Conservation (phyloP, 169 alveolate genomes). For the Amoebophrya sp. region DNA sequence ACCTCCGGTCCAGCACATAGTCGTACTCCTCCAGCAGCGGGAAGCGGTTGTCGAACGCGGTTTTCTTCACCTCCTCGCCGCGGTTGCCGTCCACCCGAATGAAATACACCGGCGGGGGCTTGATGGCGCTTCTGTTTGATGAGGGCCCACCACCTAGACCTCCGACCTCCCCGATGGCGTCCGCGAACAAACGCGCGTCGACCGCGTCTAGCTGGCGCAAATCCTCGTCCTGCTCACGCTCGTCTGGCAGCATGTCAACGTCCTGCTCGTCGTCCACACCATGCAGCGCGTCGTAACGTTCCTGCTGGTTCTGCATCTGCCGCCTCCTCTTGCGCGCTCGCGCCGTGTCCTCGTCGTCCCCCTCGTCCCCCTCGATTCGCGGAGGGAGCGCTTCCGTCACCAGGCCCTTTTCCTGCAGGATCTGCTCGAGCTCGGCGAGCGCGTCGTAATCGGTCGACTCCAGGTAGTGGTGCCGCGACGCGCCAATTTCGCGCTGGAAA, state of each 20-base stretch:
- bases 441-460: background rate
- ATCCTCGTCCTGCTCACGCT: background rate
- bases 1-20: conserved; percentile 66
- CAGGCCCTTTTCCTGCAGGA: background rate
- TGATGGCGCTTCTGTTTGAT: too few relatives aligned
- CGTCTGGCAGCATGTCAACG: background rate
- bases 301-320: background rate
- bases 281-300: background rate
- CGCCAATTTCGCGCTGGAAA: too few relatives aligned
- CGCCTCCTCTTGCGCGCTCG: background rate
- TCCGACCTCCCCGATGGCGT: too few relatives aligned
- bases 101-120: conserved; percentile 42
- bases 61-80: conserved; percentile 67
- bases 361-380: background rate
- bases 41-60: conserved; percentile 49
- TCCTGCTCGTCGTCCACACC: background rate
- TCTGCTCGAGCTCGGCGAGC: background rate
- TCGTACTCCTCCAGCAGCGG: conserved; percentile 93
- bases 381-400: background rate
- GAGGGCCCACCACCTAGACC: too few relatives aligned
- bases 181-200: too few relatives aligned
- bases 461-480: background rate
- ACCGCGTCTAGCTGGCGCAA: too few relatives aligned
- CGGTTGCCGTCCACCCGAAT: conserved; percentile 66
- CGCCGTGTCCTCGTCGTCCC: background rate